phyloP scores from a whole-genome alignment of 257 asterid genomes.

The Petunia axillaris region DNA sequence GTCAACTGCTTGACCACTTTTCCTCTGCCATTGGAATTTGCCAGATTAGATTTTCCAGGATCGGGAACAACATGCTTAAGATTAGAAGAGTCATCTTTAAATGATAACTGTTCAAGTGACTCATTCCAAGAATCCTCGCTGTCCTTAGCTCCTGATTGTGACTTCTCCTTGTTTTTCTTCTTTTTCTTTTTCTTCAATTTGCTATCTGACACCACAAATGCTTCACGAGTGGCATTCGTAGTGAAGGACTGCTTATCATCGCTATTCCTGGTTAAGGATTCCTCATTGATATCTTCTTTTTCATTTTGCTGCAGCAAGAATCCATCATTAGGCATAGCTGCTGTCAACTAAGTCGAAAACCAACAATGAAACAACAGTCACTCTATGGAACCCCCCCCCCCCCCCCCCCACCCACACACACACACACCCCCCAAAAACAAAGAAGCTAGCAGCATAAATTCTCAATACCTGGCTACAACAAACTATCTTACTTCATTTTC shows the following conservation, averaged over 20 bases:
- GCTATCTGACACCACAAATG: slow-evolving; percentile 38
- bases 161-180: slow-evolving; percentile 55
- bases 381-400: not conserved
- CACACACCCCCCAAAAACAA: not conserved
- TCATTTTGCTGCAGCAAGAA: slow-evolving; percentile 49
- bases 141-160: slow-evolving; percentile 32
- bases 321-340: not conserved
- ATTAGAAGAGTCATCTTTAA: slow-evolving; percentile 56
- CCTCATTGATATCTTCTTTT: slow-evolving; percentile 37
- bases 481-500: not conserved
- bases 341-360: not conserved
- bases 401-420: not conserved
- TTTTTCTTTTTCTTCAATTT: slow-evolving; percentile 73
- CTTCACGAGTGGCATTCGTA: slow-evolving; percentile 35
- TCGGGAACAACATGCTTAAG: slow-evolving; percentile 39
- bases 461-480: not conserved
- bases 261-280: slow-evolving; percentile 33
- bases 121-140: slow-evolving; percentile 35
- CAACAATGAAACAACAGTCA: not conserved
- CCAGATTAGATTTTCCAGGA: slow-evolving; percentile 37
- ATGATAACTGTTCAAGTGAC: slow-evolving; percentile 48
- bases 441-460: not conserved
- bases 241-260: slow-evolving; percentile 36
- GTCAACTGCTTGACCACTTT: slow-evolving; percentile 42
- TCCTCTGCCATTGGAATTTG: slow-evolving; percentile 39